Evolutionary conservation across 257 asterid genomes (phyloP).

Genomic region (Solanum chaucha): DNA sequence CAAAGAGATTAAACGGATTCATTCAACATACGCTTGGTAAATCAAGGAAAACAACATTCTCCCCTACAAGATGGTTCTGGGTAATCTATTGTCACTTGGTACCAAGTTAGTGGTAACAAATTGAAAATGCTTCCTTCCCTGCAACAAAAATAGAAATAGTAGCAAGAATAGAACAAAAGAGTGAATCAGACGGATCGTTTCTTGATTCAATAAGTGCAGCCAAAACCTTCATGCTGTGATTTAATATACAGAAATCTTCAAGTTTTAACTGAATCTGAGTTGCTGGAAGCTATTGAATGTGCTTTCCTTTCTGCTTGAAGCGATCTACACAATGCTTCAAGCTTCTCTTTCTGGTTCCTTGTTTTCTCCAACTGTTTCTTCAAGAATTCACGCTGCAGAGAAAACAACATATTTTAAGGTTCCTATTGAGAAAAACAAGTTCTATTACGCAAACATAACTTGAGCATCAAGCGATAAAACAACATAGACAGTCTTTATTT

Average conservation of each 20-base stretch:
- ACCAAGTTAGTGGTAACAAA: background rate
- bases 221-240: background rate
- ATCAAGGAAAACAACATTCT: background rate
- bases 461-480: background rate
- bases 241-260: slow-evolving; percentile 4
- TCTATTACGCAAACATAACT: background rate
- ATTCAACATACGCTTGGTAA: background rate
- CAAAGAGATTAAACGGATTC: background rate
- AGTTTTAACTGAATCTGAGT: slow-evolving; percentile 30
- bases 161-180: background rate
- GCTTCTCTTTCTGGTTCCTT: slow-evolving; percentile 75
- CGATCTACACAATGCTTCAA: slow-evolving; percentile 85
- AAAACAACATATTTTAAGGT: background rate
- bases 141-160: background rate
- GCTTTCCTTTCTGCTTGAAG: slow-evolving; percentile 92
- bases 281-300: slow-evolving; percentile 21
- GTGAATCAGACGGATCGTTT: background rate
- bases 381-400: slow-evolving; percentile 68
- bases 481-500: background rate
- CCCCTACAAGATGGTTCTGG: background rate
- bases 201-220: slow-evolving; percentile 2
- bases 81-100: background rate
- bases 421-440: background rate
- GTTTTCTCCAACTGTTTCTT: slow-evolving; percentile 93
- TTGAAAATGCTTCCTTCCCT: background rate